Conservation (phyloP, 73 alveolate species). For the Breviolum minutum region DNA sequence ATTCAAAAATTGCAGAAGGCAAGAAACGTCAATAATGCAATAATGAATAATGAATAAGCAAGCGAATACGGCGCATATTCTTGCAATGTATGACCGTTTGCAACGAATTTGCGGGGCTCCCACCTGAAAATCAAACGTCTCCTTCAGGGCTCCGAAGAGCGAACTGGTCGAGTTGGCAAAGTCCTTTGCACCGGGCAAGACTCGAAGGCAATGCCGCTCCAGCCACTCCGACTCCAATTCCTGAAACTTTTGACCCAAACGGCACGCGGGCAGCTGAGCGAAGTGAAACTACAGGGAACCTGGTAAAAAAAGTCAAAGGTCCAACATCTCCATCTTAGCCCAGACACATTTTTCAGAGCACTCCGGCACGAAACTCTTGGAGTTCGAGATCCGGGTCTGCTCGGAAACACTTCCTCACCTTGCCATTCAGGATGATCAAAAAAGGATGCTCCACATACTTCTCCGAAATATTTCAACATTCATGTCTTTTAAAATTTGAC, state of each 20-base stretch:
- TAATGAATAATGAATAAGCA: too few relatives aligned
- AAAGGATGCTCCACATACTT: background rate
- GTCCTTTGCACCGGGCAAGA: slow-evolving; percentile 74
- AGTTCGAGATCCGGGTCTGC: slow-evolving; percentile 87
- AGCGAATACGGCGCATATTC: too few relatives aligned
- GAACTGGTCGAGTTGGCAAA: slow-evolving; percentile 85
- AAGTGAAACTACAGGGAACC: background rate
- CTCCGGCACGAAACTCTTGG: slow-evolving; percentile 90
- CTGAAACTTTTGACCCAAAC: background rate
- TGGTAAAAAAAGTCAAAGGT: too few relatives aligned
- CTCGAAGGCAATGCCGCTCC: slow-evolving; percentile 79
- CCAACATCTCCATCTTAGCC: background rate
- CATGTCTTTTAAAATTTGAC: background rate
- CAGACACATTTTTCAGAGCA: slow-evolving; percentile 35
- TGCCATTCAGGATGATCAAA: background rate
- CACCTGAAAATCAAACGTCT: slow-evolving; percentile 73
- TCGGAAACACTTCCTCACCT: slow-evolving; percentile 56
- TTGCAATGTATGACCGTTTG: background rate
- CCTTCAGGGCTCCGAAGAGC: slow-evolving; percentile 78
- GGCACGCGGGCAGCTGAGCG: background rate
- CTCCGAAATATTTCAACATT: background rate
- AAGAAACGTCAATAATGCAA: too few relatives aligned
- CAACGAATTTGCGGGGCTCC: background rate
- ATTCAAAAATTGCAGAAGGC: background rate
- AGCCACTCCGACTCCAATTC: slow-evolving; percentile 77